Percentiles rank a stretch among this genome's conserved stretches.
Conservation (phyloP, 2,329 filamentous ascomycete genomes). For the Plectosphaerella plurivora region DNA sequence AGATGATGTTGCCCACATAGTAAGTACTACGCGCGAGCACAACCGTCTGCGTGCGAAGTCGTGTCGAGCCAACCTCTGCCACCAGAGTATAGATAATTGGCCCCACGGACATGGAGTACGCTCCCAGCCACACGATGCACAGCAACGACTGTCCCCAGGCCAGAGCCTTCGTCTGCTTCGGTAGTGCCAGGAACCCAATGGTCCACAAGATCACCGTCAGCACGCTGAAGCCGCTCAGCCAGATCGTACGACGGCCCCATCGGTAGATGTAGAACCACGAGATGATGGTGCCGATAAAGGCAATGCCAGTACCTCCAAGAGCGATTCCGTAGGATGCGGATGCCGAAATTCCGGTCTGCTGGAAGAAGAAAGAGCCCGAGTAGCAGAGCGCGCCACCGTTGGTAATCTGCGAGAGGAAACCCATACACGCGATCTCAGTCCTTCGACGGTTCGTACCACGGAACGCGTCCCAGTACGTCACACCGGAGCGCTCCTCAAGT, state of each 20-base stretch:
- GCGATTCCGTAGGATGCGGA: constrained; percentile 33
- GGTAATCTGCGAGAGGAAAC: constrained; percentile 36
- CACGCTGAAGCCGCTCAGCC: constrained; percentile 31
- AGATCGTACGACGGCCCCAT: constrained; percentile 37
- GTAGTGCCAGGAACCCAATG: constrained; percentile 36
- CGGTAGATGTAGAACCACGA: constrained; percentile 38
- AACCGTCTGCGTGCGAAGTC: constrained; percentile 41
- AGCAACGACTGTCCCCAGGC: constrained; percentile 36
- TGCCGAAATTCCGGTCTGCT: constrained; percentile 28
- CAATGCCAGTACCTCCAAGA: constrained; percentile 36
- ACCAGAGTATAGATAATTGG: constrained; percentile 42
- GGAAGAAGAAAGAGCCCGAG: constrained; percentile 41
- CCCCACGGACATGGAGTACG: constrained; percentile 37
- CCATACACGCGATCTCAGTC: constrained; percentile 38
- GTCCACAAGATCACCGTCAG: constrained; percentile 34
- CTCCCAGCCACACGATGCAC: constrained; percentile 38
- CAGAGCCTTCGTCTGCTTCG: constrained; percentile 27
- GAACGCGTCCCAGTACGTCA: constrained; percentile 41
- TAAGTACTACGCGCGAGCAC: constrained; percentile 38
- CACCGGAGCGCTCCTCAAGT: constrained; percentile 30
- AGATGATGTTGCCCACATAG: constrained; percentile 36
- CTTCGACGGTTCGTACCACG: constrained; percentile 39
- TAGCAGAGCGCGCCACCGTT: constrained; percentile 35
- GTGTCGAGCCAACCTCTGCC: constrained; percentile 38
- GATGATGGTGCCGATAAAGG: constrained; percentile 35